Percentiles rank a stretch among this genome's conserved stretches.
Evolutionary conservation across 2,329 filamentous ascomycete genomes (phyloP).

Genomic region (Orbilia oligospora): DNA sequence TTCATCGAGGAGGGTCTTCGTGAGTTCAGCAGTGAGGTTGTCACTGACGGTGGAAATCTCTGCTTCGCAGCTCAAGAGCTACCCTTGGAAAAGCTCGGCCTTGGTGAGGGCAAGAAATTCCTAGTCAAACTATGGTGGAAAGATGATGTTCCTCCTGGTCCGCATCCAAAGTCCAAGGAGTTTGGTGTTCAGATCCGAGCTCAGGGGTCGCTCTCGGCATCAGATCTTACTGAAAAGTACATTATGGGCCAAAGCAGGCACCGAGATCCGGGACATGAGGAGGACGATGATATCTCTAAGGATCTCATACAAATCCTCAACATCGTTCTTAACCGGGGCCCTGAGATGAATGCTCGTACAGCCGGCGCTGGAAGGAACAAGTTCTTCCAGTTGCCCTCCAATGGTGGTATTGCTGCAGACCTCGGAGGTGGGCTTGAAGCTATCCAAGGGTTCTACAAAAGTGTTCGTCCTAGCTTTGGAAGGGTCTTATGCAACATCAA

Average conservation of each 20-base stretch:
- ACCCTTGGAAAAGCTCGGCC: slow-evolving; percentile 19
- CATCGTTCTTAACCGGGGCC: slow-evolving; percentile 34
- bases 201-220: not conserved
- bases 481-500: slow-evolving; percentile 76
- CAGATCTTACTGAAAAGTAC: slow-evolving; percentile 33
- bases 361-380: slow-evolving; percentile 72
- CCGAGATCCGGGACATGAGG: slow-evolving; percentile 13
- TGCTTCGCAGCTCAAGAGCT: slow-evolving; percentile 29
- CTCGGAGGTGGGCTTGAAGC: slow-evolving; percentile 73
- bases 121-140: slow-evolving; percentile 41
- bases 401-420: slow-evolving; percentile 65
- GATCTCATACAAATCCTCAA: slow-evolving; percentile 41
- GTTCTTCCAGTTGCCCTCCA: slow-evolving; percentile 68
- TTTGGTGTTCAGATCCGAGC: slow-evolving; percentile 21
- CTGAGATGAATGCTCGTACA: slow-evolving; percentile 64
- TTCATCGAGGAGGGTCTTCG: slow-evolving; percentile 32
- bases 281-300: not conserved
- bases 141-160: slow-evolving; percentile 24
- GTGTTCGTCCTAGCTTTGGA: slow-evolving; percentile 73
- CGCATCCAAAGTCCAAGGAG: slow-evolving; percentile 7
- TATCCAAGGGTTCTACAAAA: slow-evolving; percentile 66
- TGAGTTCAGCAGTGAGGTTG: slow-evolving; percentile 10
- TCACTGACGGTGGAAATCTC: slow-evolving; percentile 26
- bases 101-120: slow-evolving; percentile 6
- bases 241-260: slow-evolving; percentile 38